Conservation (phyloP, 495 filamentous ascomycete genomes). For the Penicillium fimorum region DNA sequence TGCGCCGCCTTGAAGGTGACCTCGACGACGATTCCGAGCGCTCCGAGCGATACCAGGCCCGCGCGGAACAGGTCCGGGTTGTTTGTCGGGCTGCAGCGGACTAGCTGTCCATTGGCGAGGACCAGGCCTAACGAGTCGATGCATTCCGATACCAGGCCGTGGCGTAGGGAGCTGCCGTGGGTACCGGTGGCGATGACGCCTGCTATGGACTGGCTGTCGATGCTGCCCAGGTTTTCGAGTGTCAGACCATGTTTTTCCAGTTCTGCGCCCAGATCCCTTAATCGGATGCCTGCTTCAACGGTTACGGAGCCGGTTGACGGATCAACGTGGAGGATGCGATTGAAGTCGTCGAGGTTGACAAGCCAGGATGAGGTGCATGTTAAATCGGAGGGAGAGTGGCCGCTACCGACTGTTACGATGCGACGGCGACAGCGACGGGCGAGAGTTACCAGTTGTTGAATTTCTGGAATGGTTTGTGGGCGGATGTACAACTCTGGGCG, state of each 20-base stretch:
- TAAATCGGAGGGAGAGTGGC: constrained; percentile 87
- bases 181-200: constrained; percentile 92
- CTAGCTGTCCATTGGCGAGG: constrained; percentile 74
- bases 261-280: constrained; percentile 64
- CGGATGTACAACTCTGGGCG: constrained; percentile 86
- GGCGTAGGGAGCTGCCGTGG: constrained; percentile 80
- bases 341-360: constrained; percentile 85
- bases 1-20: constrained; percentile 77
- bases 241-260: constrained; percentile 73
- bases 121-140: constrained; percentile 73
- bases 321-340: constrained; percentile 67
- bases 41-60: constrained; percentile 81
- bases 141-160: constrained; percentile 79
- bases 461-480: constrained; percentile 72
- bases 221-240: constrained; percentile 88
- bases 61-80: constrained; percentile 83
- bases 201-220: constrained; percentile 89
- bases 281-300: constrained; percentile 80
- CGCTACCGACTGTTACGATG: constrained; percentile 76
- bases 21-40: constrained; percentile 86
- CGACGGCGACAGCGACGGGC: constrained; percentile 79
- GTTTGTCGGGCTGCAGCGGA: constrained; percentile 67
- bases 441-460: constrained; percentile 77
- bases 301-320: constrained; percentile 60
- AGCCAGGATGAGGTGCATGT: constrained; percentile 96